These are phyloP conservation scores for Coemansia sp. DNA, from an alignment of 371 early-diverging fungal genomes.

Conservation along the genomic window DNA sequence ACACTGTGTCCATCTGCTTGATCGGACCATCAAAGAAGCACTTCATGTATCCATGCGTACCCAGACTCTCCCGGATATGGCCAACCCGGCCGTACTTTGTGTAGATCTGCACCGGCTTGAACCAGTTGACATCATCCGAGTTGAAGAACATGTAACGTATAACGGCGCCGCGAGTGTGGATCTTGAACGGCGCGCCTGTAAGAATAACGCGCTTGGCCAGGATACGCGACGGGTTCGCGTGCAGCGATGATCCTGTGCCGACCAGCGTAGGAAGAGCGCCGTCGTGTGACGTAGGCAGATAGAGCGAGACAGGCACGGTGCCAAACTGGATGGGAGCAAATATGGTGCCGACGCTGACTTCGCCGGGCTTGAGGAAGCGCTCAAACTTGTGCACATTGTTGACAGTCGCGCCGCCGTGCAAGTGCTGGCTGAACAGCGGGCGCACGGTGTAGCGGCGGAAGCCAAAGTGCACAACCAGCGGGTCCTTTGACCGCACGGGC, in stretches of 20 bases:
- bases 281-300: slow-evolving; percentile 30
- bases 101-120: slow-evolving; percentile 88
- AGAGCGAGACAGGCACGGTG: slow-evolving; percentile 41
- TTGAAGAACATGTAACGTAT: slow-evolving; percentile 97
- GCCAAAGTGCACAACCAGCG: slow-evolving; percentile 80
- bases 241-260: slow-evolving; percentile 75
- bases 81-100: slow-evolving; percentile 91
- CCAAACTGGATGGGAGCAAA: slow-evolving; percentile 91
- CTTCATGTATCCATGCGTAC: slow-evolving; percentile 98
- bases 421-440: slow-evolving; percentile 88
- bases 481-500: slow-evolving; percentile 80
- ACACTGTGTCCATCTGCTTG: slow-evolving; percentile 90
- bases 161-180: slow-evolving; percentile 89
- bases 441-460: slow-evolving; percentile 81
- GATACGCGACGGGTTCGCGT: slow-evolving; percentile 80
- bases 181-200: slow-evolving; percentile 93
- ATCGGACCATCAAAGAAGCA: slow-evolving; percentile 88
- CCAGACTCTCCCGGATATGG: slow-evolving; percentile 88
- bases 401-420: slow-evolving; percentile 68
- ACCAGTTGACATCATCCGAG: slow-evolving; percentile 87
- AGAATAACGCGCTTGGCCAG: slow-evolving; percentile 92
- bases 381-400: slow-evolving; percentile 96
- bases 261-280: slow-evolving; percentile 61
- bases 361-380: slow-evolving; percentile 78
- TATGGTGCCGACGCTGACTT: slow-evolving; percentile 73